phyloP scores from a whole-genome alignment of 352 stramenopile genomes.

The Phytophthora megakarya region DNA sequence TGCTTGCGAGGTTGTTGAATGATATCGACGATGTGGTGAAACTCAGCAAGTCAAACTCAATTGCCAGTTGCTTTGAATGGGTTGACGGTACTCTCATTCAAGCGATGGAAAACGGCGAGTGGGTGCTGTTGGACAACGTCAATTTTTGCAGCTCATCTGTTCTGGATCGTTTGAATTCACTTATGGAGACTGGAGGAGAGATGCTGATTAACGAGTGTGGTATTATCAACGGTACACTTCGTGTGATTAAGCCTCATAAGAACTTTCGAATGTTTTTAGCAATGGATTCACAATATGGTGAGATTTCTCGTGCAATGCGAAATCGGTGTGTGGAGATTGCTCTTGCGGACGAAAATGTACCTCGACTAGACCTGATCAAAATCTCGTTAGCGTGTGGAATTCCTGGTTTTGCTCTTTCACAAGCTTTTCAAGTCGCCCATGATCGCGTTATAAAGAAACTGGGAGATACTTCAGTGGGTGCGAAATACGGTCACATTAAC shows the following conservation, averaged over 20 bases:
- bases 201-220: constrained; percentile 99
- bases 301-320: constrained; percentile 99
- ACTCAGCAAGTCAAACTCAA: constrained; percentile 66
- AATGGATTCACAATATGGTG: constrained; percentile 95
- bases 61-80: constrained; percentile 96
- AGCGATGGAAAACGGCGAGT: constrained; percentile 98
- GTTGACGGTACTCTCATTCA: constrained; percentile 97
- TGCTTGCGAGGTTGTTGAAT: constrained; percentile 24
- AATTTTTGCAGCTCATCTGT: constrained; percentile 99
- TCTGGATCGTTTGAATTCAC: constrained; percentile 98
- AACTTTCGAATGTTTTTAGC: constrained; percentile 99
- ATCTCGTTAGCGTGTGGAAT: constrained; percentile 65
- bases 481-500: constrained; percentile 55
- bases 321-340: constrained; percentile 99
- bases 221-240: constrained; percentile 87
- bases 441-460: constrained; percentile 50
- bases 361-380: constrained; percentile 69
- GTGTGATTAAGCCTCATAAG: constrained; percentile 96
- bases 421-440: constrained; percentile 67
- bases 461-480: constrained; percentile 19
- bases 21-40: constrained; percentile 50
- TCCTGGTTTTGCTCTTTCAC: constrained; percentile 66
- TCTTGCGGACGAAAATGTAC: constrained; percentile 51
- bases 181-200: constrained; percentile 98
- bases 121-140: constrained; percentile 99